These are phyloP conservation scores for Zasmidium cellare DNA, from an alignment of 2,329 filamentous ascomycete species.

Conservation along the genomic window DNA sequence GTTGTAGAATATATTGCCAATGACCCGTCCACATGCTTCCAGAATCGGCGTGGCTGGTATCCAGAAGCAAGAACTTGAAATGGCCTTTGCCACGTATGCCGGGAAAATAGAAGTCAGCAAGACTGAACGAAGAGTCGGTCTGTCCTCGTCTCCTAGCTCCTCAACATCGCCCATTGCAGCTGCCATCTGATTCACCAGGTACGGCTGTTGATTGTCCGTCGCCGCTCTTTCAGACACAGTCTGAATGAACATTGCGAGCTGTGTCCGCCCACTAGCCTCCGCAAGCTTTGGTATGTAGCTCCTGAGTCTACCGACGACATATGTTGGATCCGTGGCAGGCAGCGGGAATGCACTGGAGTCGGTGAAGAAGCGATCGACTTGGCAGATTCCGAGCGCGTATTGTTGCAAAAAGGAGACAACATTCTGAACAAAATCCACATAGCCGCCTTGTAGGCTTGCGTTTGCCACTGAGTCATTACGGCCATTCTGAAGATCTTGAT, in stretches of 20 bases:
- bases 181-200: constrained; percentile 56
- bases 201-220: constrained; percentile 57
- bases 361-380: constrained; percentile 60
- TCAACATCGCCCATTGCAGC: constrained; percentile 49
- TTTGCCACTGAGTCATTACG: constrained; percentile 19
- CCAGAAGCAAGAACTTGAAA: constrained; percentile 50
- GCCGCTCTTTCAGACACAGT: constrained; percentile 60
- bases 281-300: constrained; percentile 57
- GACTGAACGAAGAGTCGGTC: constrained; percentile 51
- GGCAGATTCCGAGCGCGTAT: constrained; percentile 58
- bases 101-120: constrained; percentile 58
- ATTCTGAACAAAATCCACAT: constrained; percentile 62
- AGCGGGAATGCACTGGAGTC: constrained; percentile 61
- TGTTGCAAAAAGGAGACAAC: constrained; percentile 62
- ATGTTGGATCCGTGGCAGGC: constrained; percentile 60
- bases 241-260: constrained; percentile 60
- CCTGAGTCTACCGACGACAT: constrained; percentile 62
- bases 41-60: constrained; percentile 55
- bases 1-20: constrained; percentile 47
- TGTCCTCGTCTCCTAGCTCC: constrained; percentile 38
- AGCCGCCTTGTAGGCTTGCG: constrained; percentile 47
- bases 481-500: constrained; percentile 51
- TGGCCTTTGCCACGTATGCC: constrained; percentile 54
- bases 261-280: constrained; percentile 51
- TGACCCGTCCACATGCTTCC: constrained; percentile 45